phyloP scores from a whole-genome alignment of 2,329 filamentous ascomycete genomes.

The Huntiella abstrusa region DNA sequence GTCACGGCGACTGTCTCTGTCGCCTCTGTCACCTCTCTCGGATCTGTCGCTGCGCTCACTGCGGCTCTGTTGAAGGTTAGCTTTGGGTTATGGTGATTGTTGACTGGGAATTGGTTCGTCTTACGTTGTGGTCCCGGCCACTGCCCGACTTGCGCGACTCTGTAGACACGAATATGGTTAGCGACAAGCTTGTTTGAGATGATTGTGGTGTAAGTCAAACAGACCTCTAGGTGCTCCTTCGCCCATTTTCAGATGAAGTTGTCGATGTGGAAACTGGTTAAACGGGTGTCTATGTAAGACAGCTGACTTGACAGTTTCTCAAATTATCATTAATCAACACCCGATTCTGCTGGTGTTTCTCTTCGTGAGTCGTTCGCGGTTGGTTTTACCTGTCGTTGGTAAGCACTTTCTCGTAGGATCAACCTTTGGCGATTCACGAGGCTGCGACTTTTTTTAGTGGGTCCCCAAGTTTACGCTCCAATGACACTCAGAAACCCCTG shows the following conservation, averaged over 20 bases:
- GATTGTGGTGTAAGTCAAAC: neutral
- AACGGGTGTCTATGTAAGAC: neutral
- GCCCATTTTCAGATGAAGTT: slow-evolving; percentile 39
- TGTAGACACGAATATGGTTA: slow-evolving; percentile 9
- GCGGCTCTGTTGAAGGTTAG: slow-evolving; percentile 4
- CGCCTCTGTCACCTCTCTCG: slow-evolving; percentile 12
- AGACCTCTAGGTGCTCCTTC: slow-evolving; percentile 29
- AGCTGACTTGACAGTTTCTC: no score
- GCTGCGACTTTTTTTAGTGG: slow-evolving; percentile 12
- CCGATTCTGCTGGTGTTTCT: no score
- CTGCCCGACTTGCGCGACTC: slow-evolving; percentile 30
- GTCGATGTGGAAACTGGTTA: neutral
- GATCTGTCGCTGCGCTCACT: slow-evolving; percentile 1
- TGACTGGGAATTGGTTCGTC: slow-evolving; percentile 13
- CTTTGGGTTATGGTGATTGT: neutral
- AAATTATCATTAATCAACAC: no score
- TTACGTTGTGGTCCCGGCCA: slow-evolving; percentile 32
- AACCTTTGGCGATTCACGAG: slow-evolving; percentile 4
- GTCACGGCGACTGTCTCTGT: slow-evolving; percentile 19
- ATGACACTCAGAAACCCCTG: no score
- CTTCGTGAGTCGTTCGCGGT: no score
- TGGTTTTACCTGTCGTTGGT: no score
- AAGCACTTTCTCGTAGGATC: neutral
- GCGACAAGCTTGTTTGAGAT: neutral
- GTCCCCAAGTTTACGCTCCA: neutral